These are phyloP conservation scores for Yamadazyma nakazawae DNA, from an alignment of 805 yeast species.

Conservation along the genomic window DNA sequence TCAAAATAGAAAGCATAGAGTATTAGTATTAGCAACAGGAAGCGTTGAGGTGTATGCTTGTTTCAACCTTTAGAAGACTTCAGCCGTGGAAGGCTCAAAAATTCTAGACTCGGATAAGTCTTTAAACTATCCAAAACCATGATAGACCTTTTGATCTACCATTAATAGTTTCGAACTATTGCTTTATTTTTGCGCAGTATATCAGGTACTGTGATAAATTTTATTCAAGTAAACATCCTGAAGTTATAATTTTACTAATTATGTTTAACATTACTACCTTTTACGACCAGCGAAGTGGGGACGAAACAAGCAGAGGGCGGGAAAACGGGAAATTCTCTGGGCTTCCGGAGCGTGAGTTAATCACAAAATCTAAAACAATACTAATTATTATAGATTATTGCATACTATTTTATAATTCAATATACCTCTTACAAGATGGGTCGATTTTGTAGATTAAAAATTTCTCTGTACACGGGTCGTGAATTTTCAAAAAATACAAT, in stretches of 20 bases:
- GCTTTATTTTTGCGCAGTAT: background rate
- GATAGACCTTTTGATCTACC: background rate
- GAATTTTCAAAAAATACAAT: too few relatives aligned
- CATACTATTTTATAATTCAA: too few relatives aligned
- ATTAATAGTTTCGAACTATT: background rate
- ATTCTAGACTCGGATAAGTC: background rate
- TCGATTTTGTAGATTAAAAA: too few relatives aligned
- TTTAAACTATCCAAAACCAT: background rate
- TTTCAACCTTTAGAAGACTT: background rate
- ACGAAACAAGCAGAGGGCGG: background rate
- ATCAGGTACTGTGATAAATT: background rate
- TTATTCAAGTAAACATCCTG: background rate
- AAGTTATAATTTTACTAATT: background rate
- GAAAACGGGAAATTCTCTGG: background rate
- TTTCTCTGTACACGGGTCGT: too few relatives aligned
- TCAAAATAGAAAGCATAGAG: background rate
- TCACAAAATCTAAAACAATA: too few relatives aligned
- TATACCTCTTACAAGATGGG: too few relatives aligned
- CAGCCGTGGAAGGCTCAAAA: background rate
- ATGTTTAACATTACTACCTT: background rate
- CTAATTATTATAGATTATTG: too few relatives aligned
- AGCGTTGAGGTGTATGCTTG: background rate
- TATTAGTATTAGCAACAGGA: background rate
- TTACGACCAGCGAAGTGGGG: background rate
- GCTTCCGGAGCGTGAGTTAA: background rate